Conservation (phyloP, 202 grass and related monocot genomes). For the Sporobolus alterniflorus region DNA sequence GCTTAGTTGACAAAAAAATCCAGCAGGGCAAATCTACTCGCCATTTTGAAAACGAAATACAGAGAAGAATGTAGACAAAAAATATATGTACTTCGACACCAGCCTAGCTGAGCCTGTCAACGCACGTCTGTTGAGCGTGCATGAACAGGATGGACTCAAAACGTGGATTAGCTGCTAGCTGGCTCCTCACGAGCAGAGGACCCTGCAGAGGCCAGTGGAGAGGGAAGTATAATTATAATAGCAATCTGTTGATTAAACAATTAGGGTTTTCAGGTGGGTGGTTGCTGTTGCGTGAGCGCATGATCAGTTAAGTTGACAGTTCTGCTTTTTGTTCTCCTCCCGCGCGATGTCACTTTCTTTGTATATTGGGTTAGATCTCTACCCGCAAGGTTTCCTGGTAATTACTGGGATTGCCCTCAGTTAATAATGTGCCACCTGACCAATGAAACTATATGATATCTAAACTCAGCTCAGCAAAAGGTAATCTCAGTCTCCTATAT, state of each 20-base stretch:
- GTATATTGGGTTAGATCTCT: background rate
- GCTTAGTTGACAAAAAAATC: too few species aligned
- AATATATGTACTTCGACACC: background rate
- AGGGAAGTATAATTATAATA: background rate
- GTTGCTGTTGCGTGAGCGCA: conserved; percentile 44
- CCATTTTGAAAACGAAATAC: background rate
- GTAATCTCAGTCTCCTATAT: too few species aligned
- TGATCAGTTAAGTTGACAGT: conserved; percentile 24
- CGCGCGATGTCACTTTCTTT: conserved; percentile 6
- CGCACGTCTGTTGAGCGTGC: conserved; percentile 13
- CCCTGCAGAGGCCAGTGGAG: conserved; percentile 24
- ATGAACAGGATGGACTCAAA: background rate
- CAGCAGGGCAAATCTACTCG: background rate
- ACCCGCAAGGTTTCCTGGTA: background rate
- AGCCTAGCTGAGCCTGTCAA: background rate
- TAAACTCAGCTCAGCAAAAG: too few species aligned
- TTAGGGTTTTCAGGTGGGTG: conserved; percentile 34
- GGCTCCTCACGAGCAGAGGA: conserved; percentile 15
- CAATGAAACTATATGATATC: background rate
- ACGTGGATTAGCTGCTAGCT: conserved; percentile 29
- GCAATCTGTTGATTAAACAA: background rate
- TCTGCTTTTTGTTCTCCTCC: background rate
- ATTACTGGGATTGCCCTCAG: conserved; percentile 8
- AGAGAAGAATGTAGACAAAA: background rate
- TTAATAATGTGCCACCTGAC: background rate